Evolutionary conservation across 148 eudicot genomes (phyloP), one percentile per base, ranked within the genome.

Genomic region (Rhododendron ovatum): DNA sequence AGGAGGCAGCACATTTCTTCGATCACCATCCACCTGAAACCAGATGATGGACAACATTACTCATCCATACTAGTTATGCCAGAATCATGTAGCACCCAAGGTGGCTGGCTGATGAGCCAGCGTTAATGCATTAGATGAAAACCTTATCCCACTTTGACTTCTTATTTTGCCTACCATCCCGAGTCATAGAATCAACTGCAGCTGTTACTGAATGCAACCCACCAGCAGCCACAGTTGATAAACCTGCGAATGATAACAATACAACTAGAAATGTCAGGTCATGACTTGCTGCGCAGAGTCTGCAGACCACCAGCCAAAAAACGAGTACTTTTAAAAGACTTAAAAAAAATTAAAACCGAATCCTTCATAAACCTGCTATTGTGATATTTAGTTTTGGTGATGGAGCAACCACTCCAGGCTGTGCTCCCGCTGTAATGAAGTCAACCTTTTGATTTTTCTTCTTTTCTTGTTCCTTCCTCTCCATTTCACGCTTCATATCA

Each of bases 111-210:
- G 39, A 81, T 51, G 18, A n/a, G 45, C 37, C 78, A 9, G 35
- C 53, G 37, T 61, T 24, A 26, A 28, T 53, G 86, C 67, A 73
- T 9, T 3, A 80, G 15, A 79, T 82, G 63, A 51, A 71, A 84
- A 96, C 99, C 98, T 94, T 96, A 82, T 96, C 99, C 99, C 99
- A 96, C 91, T 96, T 96, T 35, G 99, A 96, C 85, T 96, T 96
- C 90, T 95, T 96, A 88, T 92, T 95, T 74, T 87, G 94, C 88
- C 99, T 90, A 67, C 98, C 94, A 82, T 94, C 99, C 78, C 97
- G 93, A 74, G 88, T n/a, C 78, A 86, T 76, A 59, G 87, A 83
- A 83, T 94, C 95, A 80, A 87, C 89, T 75, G 92, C 86, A 82
- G 90, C 88, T 80, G 91, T 35, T 82, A 87, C 91, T 53, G 92